Evolutionary conservation across 257 asterid genomes (phyloP).

Genomic region (Thymus mandschuricus): DNA sequence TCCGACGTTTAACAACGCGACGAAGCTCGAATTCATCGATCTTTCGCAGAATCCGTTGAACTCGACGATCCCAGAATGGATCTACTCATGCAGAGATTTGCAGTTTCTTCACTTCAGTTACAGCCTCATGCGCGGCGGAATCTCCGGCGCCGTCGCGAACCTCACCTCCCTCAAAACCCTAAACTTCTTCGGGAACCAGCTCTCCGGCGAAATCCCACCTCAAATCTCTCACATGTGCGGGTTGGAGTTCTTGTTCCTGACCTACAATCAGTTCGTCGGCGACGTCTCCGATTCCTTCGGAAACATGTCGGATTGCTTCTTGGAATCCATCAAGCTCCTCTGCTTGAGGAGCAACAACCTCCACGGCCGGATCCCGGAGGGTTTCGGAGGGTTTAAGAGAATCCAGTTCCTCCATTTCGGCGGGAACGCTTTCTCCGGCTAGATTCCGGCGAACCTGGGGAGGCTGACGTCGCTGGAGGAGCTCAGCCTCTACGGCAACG

Average conservation of each 20-base stretch:
- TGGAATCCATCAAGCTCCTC: background rate
- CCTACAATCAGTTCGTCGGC: conserved; percentile 22
- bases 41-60: conserved; percentile 28
- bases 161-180: conserved; percentile 34
- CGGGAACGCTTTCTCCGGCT: conserved; percentile 25
- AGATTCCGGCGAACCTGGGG: conserved; percentile 34
- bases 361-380: conserved; percentile 24
- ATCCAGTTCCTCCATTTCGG: conserved; percentile 18
- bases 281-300: conserved; percentile 14
- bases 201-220: conserved; percentile 38
- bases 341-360: conserved; percentile 4
- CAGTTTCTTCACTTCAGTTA: background rate
- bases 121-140: conserved; percentile 22
- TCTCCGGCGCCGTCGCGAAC: conserved; percentile 31
- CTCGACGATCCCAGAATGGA: conserved; percentile 39
- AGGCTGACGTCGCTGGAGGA: conserved; percentile 14
- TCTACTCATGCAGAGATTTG: conserved; percentile 31
- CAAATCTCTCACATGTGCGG: conserved; percentile 26
- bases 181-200: conserved; percentile 17
- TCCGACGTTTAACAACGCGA: conserved; percentile 5
- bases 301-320: conserved; percentile 32
- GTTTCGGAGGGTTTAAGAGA: conserved; percentile 24
- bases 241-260: conserved; percentile 17
- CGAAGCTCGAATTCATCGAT: conserved; percentile 28
- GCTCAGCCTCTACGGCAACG: conserved; percentile 13